These are phyloP conservation scores for Boechera retrofracta DNA, from an alignment of 345 rosid species.

Conservation along the genomic window DNA sequence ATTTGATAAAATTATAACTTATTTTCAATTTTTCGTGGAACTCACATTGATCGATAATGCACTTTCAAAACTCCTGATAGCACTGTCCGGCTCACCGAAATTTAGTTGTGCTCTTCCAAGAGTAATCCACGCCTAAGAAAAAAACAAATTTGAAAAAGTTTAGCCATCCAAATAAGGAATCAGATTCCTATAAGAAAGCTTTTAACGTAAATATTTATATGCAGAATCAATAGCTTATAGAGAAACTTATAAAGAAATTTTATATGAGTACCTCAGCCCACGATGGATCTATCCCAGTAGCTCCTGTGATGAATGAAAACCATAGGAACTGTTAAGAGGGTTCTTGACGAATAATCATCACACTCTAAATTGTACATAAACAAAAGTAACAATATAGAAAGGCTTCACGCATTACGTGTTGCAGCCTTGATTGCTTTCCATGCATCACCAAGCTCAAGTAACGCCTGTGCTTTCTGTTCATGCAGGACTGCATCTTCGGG, in stretches of 20 bases:
- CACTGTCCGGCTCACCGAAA: conserved; percentile 90
- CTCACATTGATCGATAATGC: conserved; percentile 75
- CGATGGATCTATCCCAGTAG: conserved; percentile 70
- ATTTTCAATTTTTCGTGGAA: neutral
- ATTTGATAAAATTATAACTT: neutral
- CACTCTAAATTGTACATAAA: neutral
- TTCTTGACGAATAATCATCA: neutral
- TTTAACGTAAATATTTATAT: neutral
- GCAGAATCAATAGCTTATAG: neutral
- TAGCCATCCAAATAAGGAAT: neutral
- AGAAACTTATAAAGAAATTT: neutral
- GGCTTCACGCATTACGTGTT: conserved; percentile 52
- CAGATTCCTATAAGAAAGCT: neutral
- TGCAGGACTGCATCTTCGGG: conserved; percentile 71
- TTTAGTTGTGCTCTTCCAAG: conserved; percentile 95
- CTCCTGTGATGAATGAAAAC: conserved; percentile 58
- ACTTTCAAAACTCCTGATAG: conserved; percentile 70
- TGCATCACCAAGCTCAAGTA: conserved; percentile 87
- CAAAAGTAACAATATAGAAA: neutral
- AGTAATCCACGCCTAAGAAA: conserved; percentile 81
- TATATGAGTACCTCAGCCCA: conserved; percentile 75
- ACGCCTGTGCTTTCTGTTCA: conserved; percentile 92
- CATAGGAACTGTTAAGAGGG: conserved; percentile 9
- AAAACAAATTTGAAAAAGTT: conserved; percentile 2
- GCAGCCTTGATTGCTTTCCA: conserved; percentile 88